Evolutionary conservation across 805 yeast species (phyloP).

Genomic region (Wickerhamiella azymoides): DNA sequence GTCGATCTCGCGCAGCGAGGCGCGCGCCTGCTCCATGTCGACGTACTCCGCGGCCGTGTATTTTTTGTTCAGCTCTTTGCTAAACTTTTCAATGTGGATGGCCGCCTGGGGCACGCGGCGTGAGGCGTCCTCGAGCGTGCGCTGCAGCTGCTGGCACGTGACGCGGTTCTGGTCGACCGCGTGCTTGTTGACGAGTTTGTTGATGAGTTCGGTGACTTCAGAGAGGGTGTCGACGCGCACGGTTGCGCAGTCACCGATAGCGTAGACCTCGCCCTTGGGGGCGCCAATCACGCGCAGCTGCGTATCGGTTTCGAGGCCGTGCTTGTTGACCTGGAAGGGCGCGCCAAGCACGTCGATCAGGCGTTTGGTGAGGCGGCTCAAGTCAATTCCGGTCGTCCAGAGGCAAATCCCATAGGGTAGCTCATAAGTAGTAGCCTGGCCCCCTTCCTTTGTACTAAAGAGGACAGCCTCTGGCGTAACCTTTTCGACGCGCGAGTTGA

Average conservation of each 20-base stretch:
- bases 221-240: constrained; percentile 46
- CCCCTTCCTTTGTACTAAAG: constrained; percentile 39
- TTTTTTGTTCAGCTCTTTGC: constrained; percentile 15
- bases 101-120: constrained; percentile 18
- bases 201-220: constrained; percentile 39
- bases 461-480: constrained; percentile 44
- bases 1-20: constrained; percentile 40
- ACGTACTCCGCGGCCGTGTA: constrained; percentile 21
- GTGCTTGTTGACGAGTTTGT: constrained; percentile 31
- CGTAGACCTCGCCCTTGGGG: constrained; percentile 52
- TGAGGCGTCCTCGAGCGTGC: constrained; percentile 12
- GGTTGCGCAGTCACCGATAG: constrained; percentile 61
- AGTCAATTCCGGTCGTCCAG: constrained; percentile 69
- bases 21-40: constrained; percentile 37
- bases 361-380: constrained; percentile 44
- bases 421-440: constrained; percentile 28
- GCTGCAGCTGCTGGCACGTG: constrained; percentile 11
- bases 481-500: constrained; percentile 49
- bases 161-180: constrained; percentile 23
- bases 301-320: constrained; percentile 68
- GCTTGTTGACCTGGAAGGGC: constrained; percentile 39
- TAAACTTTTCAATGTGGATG: constrained; percentile 14
- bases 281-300: constrained; percentile 58
- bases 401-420: constrained; percentile 55
- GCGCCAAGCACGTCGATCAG: constrained; percentile 36